Evolutionary conservation across 1,284 basidiomycete species (phyloP).

Genomic region (Cutaneotrichosporon spelunceum): DNA sequence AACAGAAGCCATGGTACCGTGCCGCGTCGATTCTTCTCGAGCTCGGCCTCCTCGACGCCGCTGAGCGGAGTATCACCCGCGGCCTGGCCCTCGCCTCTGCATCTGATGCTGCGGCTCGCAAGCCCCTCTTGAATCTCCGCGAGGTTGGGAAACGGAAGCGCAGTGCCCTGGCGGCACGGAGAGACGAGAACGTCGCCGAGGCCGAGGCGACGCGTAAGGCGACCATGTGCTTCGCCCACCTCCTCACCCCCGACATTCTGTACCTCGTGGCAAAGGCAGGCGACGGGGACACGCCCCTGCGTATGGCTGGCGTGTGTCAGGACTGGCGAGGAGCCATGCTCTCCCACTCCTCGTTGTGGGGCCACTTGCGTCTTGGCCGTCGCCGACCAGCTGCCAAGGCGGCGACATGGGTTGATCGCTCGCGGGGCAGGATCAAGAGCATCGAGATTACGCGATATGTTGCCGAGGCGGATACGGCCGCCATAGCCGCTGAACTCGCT

Average conservation of each 20-base stretch:
- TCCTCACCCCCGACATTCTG: constrained; percentile 35
- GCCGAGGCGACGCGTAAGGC: constrained; percentile 14
- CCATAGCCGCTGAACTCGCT: not conserved
- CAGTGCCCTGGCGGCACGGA: not conserved
- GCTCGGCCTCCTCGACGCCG: constrained; percentile 17
- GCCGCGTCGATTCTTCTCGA: constrained; percentile 27
- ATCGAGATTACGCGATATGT: not conserved
- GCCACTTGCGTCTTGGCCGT: constrained; percentile 24
- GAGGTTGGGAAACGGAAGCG: not conserved
- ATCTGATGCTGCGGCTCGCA: not conserved
- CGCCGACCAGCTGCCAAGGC: constrained; percentile 26
- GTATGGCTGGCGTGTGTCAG: constrained; percentile 35
- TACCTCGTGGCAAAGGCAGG: constrained; percentile 32
- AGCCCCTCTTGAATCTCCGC: constrained; percentile 12
- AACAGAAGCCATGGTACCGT: constrained; percentile 34
- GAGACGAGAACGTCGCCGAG: constrained; percentile 1
- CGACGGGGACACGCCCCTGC: constrained; percentile 26
- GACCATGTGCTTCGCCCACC: constrained; percentile 30
- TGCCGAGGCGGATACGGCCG: not conserved
- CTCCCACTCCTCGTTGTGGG: constrained; percentile 28
- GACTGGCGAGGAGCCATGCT: constrained; percentile 32
- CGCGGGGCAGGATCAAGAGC: constrained; percentile 11
- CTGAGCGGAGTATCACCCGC: constrained; percentile 16
- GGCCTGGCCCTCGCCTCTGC: constrained; percentile 1
- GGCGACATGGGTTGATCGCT: constrained; percentile 25